These are phyloP conservation scores for Pichia cephalocereana DNA, from an alignment of 805 yeast genomes.

Conservation along the genomic window DNA sequence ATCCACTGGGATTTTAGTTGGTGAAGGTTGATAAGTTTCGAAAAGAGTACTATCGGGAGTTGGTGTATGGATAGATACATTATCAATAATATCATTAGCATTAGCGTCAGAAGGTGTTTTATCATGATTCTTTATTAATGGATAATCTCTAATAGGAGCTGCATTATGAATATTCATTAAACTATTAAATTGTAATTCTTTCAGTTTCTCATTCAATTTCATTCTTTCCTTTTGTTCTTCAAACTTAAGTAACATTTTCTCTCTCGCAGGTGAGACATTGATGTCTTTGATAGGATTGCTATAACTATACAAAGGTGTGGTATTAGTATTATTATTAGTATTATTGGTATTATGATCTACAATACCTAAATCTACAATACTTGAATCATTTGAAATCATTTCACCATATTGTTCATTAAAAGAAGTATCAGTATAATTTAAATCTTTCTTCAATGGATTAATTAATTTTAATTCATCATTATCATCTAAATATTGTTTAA, in stretches of 20 bases:
- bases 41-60: background rate
- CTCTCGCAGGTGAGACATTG: conserved; percentile 8
- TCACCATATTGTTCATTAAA: conserved; percentile 17
- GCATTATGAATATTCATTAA: conserved; percentile 8
- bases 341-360: conserved; percentile 12
- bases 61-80: conserved; percentile 1
- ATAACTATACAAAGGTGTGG: too few species aligned
- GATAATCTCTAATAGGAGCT: conserved; percentile 2
- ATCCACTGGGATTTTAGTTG: background rate
- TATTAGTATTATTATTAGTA: too few species aligned
- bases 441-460: background rate
- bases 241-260: conserved; percentile 11
- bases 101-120: too few species aligned
- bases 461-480: conserved; percentile 7
- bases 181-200: conserved; percentile 6
- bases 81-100: background rate
- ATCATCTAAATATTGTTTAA: conserved; percentile 20
- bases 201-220: conserved; percentile 6
- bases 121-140: too few species aligned
- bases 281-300: too few species aligned
- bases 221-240: conserved; percentile 8
- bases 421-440: background rate
- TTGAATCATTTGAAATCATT: conserved; percentile 4
- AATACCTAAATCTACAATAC: conserved; percentile 24
- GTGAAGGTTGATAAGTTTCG: background rate